Base-by-base conservation (phyloP, 1,284 basidiomycete species). In the Bjerkandera adusta region DNA sequence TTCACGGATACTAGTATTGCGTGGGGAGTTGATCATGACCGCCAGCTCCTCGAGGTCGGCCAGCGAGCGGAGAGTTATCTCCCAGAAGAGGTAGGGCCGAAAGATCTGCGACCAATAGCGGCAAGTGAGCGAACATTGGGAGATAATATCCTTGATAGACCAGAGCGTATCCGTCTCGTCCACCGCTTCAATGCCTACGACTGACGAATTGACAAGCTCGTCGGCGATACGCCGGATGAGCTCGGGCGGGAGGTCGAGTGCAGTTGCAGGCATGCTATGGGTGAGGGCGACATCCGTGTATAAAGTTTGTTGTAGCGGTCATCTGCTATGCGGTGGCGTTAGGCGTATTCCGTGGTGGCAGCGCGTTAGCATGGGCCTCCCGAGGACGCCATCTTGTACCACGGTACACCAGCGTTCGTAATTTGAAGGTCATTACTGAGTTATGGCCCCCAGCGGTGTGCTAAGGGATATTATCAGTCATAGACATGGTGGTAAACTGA, bases 41-140 rank as follows among this genome's bases (percentile, higher is more conserved):
- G 34, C 16, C 10, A 35, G 15, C 15, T 35, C 34, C 10, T 12
- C 15, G 3, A 35, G 16, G 15, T 35, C 34, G 3, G 16, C 13
- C 10, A 10, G 15, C 3, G 12, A 35, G 10, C 15, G 10, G 5
- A 35, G 10, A 3, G 10, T 35, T 5, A 35, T 16, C 15, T 35
- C 34, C 16, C 3, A 35, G 11, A 35, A 35, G 34, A 35, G 16
- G 12, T 35, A 35, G 10, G 34, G 21, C 34, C 34, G 34, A 20
- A 35, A 35, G 34, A 35, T 35, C 10, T 35, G 16, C 5, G 34
- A 35, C 34, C 34, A 35, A 20, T 35, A 35, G 34, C 34, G 34
- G 13, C 34, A 35, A 15, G 34, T 35, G 11, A 35, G 13, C 21
- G 34, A 35, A 20, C 34, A 35, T 8, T 15, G 15, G 13, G 34